Conservation (phyloP, 768 basidiomycete species). For the Rickenella mellea region DNA sequence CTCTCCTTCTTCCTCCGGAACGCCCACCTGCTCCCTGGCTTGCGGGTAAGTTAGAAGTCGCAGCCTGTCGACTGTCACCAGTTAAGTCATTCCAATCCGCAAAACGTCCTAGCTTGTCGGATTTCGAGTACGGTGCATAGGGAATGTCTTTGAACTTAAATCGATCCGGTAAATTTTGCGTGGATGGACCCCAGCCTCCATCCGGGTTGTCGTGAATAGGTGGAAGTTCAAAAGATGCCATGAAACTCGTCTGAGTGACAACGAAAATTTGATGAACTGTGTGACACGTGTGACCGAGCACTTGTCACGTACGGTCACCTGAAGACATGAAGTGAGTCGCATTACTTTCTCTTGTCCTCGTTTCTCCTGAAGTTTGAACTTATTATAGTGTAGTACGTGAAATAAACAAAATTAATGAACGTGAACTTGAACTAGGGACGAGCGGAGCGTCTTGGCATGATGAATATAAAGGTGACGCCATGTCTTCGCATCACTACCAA, state of each 20-base stretch:
- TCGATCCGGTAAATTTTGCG: slow-evolving; percentile 74
- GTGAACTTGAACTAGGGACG: slow-evolving; percentile 72
- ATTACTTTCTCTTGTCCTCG: neutral
- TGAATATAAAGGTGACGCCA: slow-evolving; percentile 67
- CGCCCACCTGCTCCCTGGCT: slow-evolving; percentile 35
- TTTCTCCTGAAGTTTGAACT: slow-evolving; percentile 8
- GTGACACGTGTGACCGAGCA: too few relatives aligned
- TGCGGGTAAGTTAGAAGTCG: slow-evolving; percentile 33
- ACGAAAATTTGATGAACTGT: slow-evolving; percentile 2
- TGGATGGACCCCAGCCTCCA: slow-evolving; percentile 87
- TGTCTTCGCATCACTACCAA: neutral
- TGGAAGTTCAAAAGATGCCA: slow-evolving; percentile 81
- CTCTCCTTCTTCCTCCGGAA: slow-evolving; percentile 46
- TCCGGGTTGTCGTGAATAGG: slow-evolving; percentile 87
- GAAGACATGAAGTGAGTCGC: slow-evolving; percentile 61
- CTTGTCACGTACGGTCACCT: neutral
- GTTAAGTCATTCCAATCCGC: slow-evolving; percentile 93
- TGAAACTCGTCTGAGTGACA: slow-evolving; percentile 23
- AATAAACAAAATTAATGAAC: slow-evolving; percentile 88
- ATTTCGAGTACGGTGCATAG: slow-evolving; percentile 97
- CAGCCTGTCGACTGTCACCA: slow-evolving; percentile 49
- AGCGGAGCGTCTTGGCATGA: slow-evolving; percentile 86
- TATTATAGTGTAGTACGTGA: slow-evolving; percentile 74
- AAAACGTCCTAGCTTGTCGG: slow-evolving; percentile 94
- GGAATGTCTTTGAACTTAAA: slow-evolving; percentile 99